A percentile compares a stretch with the other conserved stretches of the same genome.
These are phyloP conservation scores for Spinellus fusiger DNA, from an alignment of 192 early-diverging fungal species.

Conservation along the genomic window DNA sequence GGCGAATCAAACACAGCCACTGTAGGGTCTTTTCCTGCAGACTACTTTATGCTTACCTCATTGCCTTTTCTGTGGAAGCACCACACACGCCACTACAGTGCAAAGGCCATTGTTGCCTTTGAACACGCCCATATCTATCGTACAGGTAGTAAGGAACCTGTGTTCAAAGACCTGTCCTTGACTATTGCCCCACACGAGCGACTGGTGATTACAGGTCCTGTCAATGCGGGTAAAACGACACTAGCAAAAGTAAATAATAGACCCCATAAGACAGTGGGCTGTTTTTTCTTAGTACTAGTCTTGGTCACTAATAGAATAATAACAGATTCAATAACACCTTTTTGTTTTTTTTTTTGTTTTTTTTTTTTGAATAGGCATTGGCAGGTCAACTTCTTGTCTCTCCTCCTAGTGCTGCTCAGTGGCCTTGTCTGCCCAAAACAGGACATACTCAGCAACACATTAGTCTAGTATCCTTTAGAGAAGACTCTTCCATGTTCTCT, in stretches of 20 bases:
- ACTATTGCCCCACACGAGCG: slow-evolving; percentile 16
- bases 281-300: neutral
- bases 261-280: neutral
- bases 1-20: too few species aligned
- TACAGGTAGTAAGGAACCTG: slow-evolving; percentile 17
- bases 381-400: slow-evolving; percentile 27
- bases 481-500: slow-evolving; percentile 20
- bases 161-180: slow-evolving; percentile 31
- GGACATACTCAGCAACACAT: slow-evolving; percentile 24
- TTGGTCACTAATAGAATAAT: neutral
- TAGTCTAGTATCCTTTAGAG: slow-evolving; percentile 25
- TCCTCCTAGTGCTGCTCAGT: slow-evolving; percentile 10
- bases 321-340: neutral
- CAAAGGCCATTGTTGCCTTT: slow-evolving; percentile 19
- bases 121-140: slow-evolving; percentile 24
- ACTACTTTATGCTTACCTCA: too few species aligned
- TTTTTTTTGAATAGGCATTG: slow-evolving; percentile 9
- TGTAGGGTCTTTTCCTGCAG: too few species aligned
- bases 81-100: neutral
- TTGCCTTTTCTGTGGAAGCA: too few species aligned
- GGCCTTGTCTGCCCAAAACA: slow-evolving; percentile 20
- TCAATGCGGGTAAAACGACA: slow-evolving; percentile 44
- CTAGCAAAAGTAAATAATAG: slow-evolving; percentile 29
- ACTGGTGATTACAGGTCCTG: slow-evolving; percentile 28
- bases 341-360: neutral